phyloP scores from a whole-genome alignment of 2,329 filamentous ascomycete species.

The Colletotrichum magnum region DNA sequence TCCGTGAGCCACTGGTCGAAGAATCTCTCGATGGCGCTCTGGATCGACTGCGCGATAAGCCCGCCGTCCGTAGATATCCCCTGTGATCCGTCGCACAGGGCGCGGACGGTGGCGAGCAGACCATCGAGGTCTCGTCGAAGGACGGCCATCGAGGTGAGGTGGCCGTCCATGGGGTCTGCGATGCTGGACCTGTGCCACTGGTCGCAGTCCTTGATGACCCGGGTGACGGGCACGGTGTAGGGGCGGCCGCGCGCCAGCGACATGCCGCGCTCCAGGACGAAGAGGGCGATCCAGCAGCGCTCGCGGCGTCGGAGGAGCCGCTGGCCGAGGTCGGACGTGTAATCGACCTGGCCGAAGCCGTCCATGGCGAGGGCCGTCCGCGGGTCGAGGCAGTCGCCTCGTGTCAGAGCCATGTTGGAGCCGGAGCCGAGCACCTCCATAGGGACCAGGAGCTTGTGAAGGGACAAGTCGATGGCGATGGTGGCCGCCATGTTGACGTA shows the following conservation, averaged over 20 bases:
- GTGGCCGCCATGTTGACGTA: constrained; percentile 80
- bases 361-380: constrained; percentile 76
- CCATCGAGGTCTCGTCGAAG: constrained; percentile 75
- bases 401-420: constrained; percentile 64
- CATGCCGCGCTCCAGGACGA: constrained; percentile 80
- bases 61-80: constrained; percentile 64
- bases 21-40: constrained; percentile 74
- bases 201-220: constrained; percentile 77
- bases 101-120: constrained; percentile 70
- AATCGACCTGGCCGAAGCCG: constrained; percentile 75
- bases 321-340: constrained; percentile 71
- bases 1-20: constrained; percentile 76
- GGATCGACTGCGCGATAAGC: constrained; percentile 68
- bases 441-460: constrained; percentile 78
- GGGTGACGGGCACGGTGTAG: constrained; percentile 77
- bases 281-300: constrained; percentile 79
- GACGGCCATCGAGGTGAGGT: constrained; percentile 80
- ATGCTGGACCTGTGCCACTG: constrained; percentile 76
- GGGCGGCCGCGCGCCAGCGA: constrained; percentile 78
- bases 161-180: constrained; percentile 77
- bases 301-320: constrained; percentile 76
- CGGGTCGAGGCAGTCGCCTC: constrained; percentile 78
- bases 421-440: constrained; percentile 61
- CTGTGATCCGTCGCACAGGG: constrained; percentile 71
- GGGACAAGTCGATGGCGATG: constrained; percentile 76